Conservation (phyloP, 257 asterid genomes). For the Fraxinus cuspidata region DNA sequence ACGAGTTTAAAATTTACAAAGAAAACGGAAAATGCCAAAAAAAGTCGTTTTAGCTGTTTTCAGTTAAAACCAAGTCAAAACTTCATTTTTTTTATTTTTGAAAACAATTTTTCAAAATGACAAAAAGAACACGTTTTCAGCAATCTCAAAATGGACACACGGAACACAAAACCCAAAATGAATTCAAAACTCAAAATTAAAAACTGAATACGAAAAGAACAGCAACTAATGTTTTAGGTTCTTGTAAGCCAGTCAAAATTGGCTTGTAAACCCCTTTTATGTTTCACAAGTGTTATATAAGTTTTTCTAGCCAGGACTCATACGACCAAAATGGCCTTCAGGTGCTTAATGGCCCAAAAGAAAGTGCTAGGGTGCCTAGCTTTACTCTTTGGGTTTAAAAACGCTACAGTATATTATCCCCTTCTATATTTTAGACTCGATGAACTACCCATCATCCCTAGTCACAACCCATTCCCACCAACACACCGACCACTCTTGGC, state of each 20-base stretch:
- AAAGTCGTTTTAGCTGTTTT: too few species aligned
- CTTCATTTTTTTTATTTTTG: too few species aligned
- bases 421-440: background rate
- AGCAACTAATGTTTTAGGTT: background rate
- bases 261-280: background rate
- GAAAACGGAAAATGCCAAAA: too few species aligned
- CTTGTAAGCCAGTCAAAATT: background rate
- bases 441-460: background rate
- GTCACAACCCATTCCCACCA: background rate
- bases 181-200: too few species aligned
- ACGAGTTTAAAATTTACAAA: too few species aligned
- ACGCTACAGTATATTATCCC: background rate
- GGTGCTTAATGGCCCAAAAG: background rate
- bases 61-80: too few species aligned
- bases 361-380: background rate
- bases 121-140: too few species aligned
- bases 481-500: background rate
- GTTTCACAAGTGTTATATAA: background rate
- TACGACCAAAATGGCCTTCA: background rate
- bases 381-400: background rate
- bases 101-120: too few species aligned
- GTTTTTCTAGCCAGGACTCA: background rate
- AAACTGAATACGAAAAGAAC: too few species aligned
- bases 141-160: too few species aligned
- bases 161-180: too few species aligned